These are phyloP conservation scores for Chlorencoelia australis DNA, from an alignment of 2,329 filamentous ascomycete species.

Conservation along the genomic window DNA sequence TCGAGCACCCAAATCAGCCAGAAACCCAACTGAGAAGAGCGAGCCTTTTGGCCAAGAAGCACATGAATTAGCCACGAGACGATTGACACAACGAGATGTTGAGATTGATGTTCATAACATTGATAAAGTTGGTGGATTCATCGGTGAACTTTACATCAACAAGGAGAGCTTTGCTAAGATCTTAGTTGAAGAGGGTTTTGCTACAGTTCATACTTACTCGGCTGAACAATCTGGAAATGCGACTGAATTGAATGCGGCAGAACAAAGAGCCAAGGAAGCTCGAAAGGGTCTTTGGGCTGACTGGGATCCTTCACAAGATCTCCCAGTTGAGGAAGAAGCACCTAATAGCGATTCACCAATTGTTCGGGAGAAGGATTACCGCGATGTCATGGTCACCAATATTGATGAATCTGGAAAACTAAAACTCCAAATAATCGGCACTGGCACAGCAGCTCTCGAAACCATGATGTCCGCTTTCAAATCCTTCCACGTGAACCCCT, in stretches of 20 bases:
- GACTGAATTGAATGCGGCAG: slow-evolving; percentile 75
- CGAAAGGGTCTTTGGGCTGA: slow-evolving; percentile 86
- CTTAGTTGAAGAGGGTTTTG: slow-evolving; percentile 86
- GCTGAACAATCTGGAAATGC: slow-evolving; percentile 91
- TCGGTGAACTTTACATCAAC: slow-evolving; percentile 86
- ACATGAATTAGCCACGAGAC: slow-evolving; percentile 77
- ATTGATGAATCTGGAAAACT: slow-evolving; percentile 73
- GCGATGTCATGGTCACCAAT: slow-evolving; percentile 86
- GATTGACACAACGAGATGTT: slow-evolving; percentile 88
- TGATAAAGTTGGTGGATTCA: slow-evolving; percentile 96
- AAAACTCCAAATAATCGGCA: slow-evolving; percentile 85
- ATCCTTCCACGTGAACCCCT: slow-evolving; percentile 76
- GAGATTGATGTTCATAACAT: slow-evolving; percentile 92
- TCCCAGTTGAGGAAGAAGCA: slow-evolving; percentile 44
- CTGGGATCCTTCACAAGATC: slow-evolving; percentile 85
- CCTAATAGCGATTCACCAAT: slow-evolving; percentile 43
- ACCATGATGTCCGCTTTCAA: slow-evolving; percentile 86
- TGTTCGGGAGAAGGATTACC: slow-evolving; percentile 73
- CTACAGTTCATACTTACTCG: slow-evolving; percentile 86
- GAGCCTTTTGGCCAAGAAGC: slow-evolving; percentile 96
- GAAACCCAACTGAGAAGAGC: slow-evolving; percentile 64
- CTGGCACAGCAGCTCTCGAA: slow-evolving; percentile 75
- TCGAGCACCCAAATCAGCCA: slow-evolving; percentile 76
- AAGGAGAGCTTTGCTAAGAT: slow-evolving; percentile 92
- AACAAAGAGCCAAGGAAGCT: slow-evolving; percentile 80